Base-by-base conservation (phyloP, 495 filamentous ascomycete genomes). In the Friedmanniomyces endolithicus region DNA sequence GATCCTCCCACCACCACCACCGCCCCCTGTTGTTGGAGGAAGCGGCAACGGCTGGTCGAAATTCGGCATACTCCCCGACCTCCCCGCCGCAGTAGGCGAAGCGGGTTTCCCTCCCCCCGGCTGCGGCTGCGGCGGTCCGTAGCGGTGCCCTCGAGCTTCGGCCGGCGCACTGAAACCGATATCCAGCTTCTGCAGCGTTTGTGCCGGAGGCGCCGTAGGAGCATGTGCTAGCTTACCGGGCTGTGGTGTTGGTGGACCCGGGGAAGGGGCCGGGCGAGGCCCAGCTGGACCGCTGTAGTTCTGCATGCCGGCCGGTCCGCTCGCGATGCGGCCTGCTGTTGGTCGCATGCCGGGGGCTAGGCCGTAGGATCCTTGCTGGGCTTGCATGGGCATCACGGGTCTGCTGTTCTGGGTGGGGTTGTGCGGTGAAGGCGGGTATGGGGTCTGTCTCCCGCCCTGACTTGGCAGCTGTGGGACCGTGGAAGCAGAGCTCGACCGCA, bases 81-180 rank as follows among this genome's bases (percentile, higher is more conserved):
- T 47, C 16, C 24, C 17, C 24, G 55, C 37, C 29, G 45, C n/a
- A 16, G 11, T 24, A 33, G 55, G 56, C 25, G 49, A 45, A n/a
- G 50, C 11, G 23, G 47, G 51, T 31, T 48, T 34, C 8, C 24
- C 50, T 37, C 16, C n/a, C 16, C 12, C 35, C 11, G 50, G 17
- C 17, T 6, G 51, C 19, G 45, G 14, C 11, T 31, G 17, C 17
- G 11, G 51, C 19, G 45, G 14, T 29, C 44, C 41, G 46, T 47
- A 53, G 2, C 53, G 60, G 44, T 57, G 60, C 7, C 63, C 48
- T 7, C 61, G 48, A 16, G 49, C 58, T 20, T 65, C 64, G 7
- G 59, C 56, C 9, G 65, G 63, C 22, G 65, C 64, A 11, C 40
- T 50, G 52, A 65, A 69, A 17, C 68, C 67, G 25, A 67, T 64